These are phyloP conservation scores for Cyberlindnera mycetangii DNA, from an alignment of 805 yeast genomes.

Conservation along the genomic window DNA sequence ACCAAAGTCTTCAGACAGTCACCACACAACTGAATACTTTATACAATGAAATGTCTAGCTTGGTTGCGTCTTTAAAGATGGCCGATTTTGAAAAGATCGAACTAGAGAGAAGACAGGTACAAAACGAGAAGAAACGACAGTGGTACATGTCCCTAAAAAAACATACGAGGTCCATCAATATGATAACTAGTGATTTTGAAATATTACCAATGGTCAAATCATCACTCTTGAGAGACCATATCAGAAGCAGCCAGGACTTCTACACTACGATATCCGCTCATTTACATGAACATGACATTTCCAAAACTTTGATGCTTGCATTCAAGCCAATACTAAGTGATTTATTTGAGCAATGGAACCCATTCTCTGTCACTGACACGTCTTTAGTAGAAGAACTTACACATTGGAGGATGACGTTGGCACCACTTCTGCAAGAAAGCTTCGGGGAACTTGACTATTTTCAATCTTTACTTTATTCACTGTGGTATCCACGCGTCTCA, in stretches of 20 bases:
- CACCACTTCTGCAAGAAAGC: slow-evolving; percentile 1
- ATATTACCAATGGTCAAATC: background rate
- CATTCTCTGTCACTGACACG: slow-evolving; percentile 31
- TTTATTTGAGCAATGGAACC: slow-evolving; percentile 36
- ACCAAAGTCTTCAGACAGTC: slow-evolving; percentile 12
- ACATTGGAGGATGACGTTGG: slow-evolving; percentile 26
- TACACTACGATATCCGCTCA: background rate
- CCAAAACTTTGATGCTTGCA: slow-evolving; percentile 20
- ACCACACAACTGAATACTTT: slow-evolving; percentile 16
- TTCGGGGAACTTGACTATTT: slow-evolving; percentile 26
- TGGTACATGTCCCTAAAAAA: background rate
- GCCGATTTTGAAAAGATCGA: slow-evolving; percentile 12
- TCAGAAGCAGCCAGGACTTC: slow-evolving; percentile 1
- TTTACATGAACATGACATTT: slow-evolving; percentile 4
- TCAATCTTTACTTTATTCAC: slow-evolving; percentile 34
- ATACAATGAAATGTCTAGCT: slow-evolving; percentile 16
- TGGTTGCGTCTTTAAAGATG: slow-evolving; percentile 14
- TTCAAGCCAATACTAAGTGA: slow-evolving; percentile 22
- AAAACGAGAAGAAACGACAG: background rate
- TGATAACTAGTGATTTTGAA: background rate
- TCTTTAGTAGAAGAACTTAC: slow-evolving; percentile 30
- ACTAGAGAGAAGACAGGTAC: background rate
- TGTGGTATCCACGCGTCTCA: slow-evolving; percentile 36
- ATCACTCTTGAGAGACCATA: background rate
- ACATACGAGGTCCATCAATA: background rate